Evolutionary conservation across 768 basidiomycete genomes (phyloP), one percentile per base, ranked within the genome.

Genomic region (Amyloporia xantha): DNA sequence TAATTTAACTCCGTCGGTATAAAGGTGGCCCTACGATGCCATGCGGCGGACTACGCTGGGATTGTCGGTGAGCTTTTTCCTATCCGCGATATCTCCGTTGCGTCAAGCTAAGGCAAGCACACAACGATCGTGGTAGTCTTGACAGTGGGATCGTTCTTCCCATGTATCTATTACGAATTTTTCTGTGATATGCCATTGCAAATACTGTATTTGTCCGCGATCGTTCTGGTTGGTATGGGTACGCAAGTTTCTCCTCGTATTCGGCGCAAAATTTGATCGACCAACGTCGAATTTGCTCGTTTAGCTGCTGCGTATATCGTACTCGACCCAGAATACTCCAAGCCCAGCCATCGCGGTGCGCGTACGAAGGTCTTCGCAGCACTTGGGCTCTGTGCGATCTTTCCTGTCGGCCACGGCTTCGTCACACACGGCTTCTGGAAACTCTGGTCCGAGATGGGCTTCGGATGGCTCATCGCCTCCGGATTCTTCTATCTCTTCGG

Each of bases 291-390:
- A n/a, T n/a, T n/a, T 21, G 38, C 15, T 19, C 19, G 9, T 19
- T 39, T 17, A 87, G 84, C 73, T 49, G 79, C 84, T 7, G 75
- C 80, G n/a, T 83, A 79, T 65, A 76, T 87, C 59, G 87, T 93
- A 27, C 72, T 93, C 19, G 77, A 82, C 43, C 88, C 90, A 4
- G 77, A 84, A 60, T 91, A 91, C 61, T 71, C 82, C 19, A 84
- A 81, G 53, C 82, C 88, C 4, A 76, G 77, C 2, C 85, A 86
- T 62, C 77, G 91, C 21, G 78, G 82, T 55, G 79, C 84, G 42
- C 80, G 93, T 21, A 92, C 90, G 12, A 64, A 70, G 28, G 78
- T 91, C 13, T 96, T 94, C 70, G 76, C 92, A 54, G 77, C 72
- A 9, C 77, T 95, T 23, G 92, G 92, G 11, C 62, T 86, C 28